Evolutionary conservation across 176 grass and related monocot species (phyloP).

Genomic region (Eleusine coracana): DNA sequence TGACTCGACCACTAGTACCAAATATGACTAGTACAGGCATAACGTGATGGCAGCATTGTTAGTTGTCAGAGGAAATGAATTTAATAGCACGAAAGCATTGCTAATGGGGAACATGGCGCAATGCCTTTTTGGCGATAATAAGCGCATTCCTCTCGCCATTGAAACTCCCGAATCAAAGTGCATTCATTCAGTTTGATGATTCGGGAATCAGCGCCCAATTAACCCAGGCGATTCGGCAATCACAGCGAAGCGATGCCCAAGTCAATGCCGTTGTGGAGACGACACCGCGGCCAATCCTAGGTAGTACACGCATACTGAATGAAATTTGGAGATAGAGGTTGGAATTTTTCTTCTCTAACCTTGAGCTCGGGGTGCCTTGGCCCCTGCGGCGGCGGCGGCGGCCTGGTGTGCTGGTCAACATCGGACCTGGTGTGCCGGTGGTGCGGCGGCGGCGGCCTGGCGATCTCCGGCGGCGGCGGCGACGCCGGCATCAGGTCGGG

Average conservation of each 20-base stretch:
- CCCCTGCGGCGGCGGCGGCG: neutral
- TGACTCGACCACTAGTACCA: too few relatives aligned
- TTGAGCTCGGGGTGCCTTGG: constrained; percentile 24
- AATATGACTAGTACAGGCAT: too few relatives aligned
- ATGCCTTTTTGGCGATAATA: too few relatives aligned
- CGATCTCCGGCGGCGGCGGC: constrained; percentile 33
- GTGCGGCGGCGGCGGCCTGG: constrained; percentile 21
- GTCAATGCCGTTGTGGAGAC: constrained; percentile 41
- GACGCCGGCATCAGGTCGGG: neutral
- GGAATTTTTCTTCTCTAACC: neutral
- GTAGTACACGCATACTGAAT: neutral
- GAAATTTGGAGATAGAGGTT: neutral
- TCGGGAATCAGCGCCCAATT: neutral
- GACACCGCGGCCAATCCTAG: neutral
- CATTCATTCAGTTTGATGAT: neutral
- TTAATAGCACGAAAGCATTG: too few relatives aligned
- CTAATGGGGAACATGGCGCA: too few relatives aligned
- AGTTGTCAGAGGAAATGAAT: too few relatives aligned
- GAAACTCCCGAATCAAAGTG: neutral
- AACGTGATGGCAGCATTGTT: too few relatives aligned
- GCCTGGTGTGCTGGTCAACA: neutral
- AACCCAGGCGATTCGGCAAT: neutral
- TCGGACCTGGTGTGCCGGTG: constrained; percentile 40
- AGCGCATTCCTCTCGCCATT: too few relatives aligned
- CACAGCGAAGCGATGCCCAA: neutral